Conservation (phyloP, 106 monocot genomes). For the Alisma plantagoaquatica region DNA sequence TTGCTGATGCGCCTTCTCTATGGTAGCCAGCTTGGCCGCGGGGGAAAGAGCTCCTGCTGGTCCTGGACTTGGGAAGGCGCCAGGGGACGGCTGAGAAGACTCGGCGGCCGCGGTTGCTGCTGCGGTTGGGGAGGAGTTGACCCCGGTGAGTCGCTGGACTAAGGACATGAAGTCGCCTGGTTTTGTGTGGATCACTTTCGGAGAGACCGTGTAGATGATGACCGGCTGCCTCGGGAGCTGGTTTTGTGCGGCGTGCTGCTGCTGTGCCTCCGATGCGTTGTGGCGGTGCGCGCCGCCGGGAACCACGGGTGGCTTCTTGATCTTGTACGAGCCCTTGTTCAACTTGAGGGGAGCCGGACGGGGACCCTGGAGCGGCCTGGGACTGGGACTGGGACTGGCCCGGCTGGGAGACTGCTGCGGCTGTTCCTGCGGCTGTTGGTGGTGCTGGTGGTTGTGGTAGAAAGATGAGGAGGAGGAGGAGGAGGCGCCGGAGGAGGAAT, state of each 20-base stretch:
- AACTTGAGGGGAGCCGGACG: slow-evolving; percentile 50
- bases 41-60: slow-evolving; percentile 40
- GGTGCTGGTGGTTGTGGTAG: background rate
- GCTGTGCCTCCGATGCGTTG: slow-evolving; percentile 4
- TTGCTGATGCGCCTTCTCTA: slow-evolving; percentile 20
- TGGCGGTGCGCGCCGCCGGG: background rate
- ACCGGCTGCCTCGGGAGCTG: slow-evolving; percentile 46
- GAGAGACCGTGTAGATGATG: slow-evolving; percentile 74
- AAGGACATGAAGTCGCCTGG: slow-evolving; percentile 67
- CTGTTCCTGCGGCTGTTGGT: too few relatives aligned
- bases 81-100: background rate
- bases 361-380: slow-evolving; percentile 54
- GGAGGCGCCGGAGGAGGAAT: slow-evolving; percentile 13
- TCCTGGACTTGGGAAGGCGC: slow-evolving; percentile 4
- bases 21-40: slow-evolving; percentile 45
- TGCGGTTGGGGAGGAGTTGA: slow-evolving; percentile 6
- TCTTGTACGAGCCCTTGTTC: slow-evolving; percentile 50
- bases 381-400: too few relatives aligned
- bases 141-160: slow-evolving; percentile 76
- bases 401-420: too few relatives aligned
- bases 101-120: slow-evolving; percentile 4
- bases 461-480: too few relatives aligned
- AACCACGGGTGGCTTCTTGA: slow-evolving; percentile 42
- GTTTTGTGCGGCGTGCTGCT: slow-evolving; percentile 1
- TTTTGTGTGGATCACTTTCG: slow-evolving; percentile 62